A percentile compares a stretch with the other conserved stretches of the same genome.
Conservation (phyloP, 495 filamentous ascomycete species). For the Penicillium manginii region DNA sequence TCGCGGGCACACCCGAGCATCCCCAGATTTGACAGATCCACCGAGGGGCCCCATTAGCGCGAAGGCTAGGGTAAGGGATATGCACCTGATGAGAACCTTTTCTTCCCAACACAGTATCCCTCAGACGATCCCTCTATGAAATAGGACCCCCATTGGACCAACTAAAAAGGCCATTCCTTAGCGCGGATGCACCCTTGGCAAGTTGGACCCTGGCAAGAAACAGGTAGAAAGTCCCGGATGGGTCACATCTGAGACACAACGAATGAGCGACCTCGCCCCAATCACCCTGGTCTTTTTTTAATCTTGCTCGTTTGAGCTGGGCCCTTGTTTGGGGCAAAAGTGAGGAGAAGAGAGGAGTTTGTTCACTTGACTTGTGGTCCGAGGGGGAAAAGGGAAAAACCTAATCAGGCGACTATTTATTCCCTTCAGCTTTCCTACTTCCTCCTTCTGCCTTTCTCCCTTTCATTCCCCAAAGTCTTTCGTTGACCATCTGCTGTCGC, state of each 20-base stretch:
- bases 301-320: not conserved
- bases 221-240: constrained; percentile 8
- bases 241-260: constrained; percentile 30
- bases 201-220: constrained; percentile 4
- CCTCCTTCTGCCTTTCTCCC: constrained; percentile 10
- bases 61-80: not conserved
- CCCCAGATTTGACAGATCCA: constrained; percentile 29
- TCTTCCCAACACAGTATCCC: no score
- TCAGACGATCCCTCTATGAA: not conserved
- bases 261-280: constrained; percentile 24
- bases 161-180: not conserved
- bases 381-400: not conserved
- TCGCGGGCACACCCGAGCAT: constrained; percentile 11
- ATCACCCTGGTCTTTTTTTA: constrained; percentile 7
- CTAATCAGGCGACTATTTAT: not conserved
- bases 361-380: no score
- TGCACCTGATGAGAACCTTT: no score
- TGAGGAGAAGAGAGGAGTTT: not conserved
- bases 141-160: not conserved
- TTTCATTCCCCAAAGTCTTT: constrained; percentile 17
- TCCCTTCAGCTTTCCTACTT: constrained; percentile 14
- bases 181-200: not conserved
- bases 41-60: constrained; percentile 7
- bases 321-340: not conserved
- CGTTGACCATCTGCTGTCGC: constrained; percentile 11